Evolutionary conservation across 2,329 filamentous ascomycete species (phyloP), one percentile per base, ranked within the genome.

Genomic region (Diaporthe ampelina): DNA sequence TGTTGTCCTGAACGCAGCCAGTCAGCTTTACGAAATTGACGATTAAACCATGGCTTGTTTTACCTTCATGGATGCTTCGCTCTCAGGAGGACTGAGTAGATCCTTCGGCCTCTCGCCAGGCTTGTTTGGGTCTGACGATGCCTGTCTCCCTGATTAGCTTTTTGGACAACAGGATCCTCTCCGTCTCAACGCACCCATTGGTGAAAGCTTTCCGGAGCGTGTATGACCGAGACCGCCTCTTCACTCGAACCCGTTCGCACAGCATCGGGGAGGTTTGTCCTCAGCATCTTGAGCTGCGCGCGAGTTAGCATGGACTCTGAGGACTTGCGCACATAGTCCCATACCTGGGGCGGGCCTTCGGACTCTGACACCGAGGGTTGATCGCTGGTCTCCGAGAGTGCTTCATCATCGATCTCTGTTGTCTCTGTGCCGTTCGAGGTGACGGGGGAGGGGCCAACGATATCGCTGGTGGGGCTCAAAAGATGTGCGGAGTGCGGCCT

Each of bases 171-270:
- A 24, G 29, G 29, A 50, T n/a, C 63, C 56, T 19, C 24, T 73
- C 40, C 52, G 24, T 32, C 67, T 37, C 59, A 52, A 59, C 90
- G 81, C 82, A 97, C 94, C 90, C 97, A 97, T 78, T 90, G 90
- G 73, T 91, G 89, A 83, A 97, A 98, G 76, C 93, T 94, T 77
- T 94, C 89, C 0, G 95, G 95, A 21, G 94, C 94, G 86, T 98
- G 95, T 78, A 98, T 98, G 72, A 97, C 95, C 1, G 95, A 98
- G 70, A 94, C 89, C 32, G 95, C 93, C 78, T 95, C 94, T 77
- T 97, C 94, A 76, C 91, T 92, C 32, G 89, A 89, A 70, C 85
- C 85, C 69, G 88, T 87, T 81, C 91, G 85, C 81, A 92, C 79
- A 74, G 87, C 85, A 56, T 91, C 89, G 3, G 90, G 84, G 13